phyloP scores from a whole-genome alignment of 768 basidiomycete genomes.

The Russula lepida region DNA sequence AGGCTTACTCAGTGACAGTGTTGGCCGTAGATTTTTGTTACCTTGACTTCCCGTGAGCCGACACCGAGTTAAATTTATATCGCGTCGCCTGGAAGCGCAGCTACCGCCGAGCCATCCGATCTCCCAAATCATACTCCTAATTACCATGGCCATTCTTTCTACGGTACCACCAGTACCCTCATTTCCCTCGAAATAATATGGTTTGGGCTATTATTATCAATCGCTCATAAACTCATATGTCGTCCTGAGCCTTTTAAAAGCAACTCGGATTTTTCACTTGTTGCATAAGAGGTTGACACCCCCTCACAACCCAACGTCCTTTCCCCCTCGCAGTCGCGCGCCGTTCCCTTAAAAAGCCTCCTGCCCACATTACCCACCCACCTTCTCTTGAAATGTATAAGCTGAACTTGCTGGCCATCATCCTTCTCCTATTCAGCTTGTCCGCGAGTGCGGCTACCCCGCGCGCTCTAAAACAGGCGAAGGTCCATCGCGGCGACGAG shows the following conservation, averaged over 20 bases:
- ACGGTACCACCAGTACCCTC: background rate
- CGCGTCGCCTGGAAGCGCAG: background rate
- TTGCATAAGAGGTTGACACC: background rate
- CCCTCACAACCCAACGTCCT: background rate
- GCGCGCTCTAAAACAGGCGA: slow-evolving; percentile 26
- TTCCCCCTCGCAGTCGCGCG: background rate
- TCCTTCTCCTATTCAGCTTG: slow-evolving; percentile 9
- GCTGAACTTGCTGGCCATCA: background rate
- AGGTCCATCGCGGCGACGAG: slow-evolving; percentile 22
- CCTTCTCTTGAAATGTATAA: background rate
- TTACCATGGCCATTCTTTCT: background rate
- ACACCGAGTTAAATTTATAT: too few relatives aligned
- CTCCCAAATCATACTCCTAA: background rate
- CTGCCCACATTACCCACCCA: background rate
- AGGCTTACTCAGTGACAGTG: too few relatives aligned
- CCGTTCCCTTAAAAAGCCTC: background rate
- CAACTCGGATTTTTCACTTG: background rate
- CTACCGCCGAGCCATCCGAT: background rate
- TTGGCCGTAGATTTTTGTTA: too few relatives aligned
- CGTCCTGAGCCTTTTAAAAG: background rate
- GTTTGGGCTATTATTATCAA: background rate
- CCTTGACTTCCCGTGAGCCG: background rate
- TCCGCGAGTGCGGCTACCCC: background rate
- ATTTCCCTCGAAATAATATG: background rate
- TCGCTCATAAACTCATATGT: background rate